Evolutionary conservation across 305 asterid genomes (phyloP), one percentile per base, ranked within the genome.

Genomic region (Vinca major): DNA sequence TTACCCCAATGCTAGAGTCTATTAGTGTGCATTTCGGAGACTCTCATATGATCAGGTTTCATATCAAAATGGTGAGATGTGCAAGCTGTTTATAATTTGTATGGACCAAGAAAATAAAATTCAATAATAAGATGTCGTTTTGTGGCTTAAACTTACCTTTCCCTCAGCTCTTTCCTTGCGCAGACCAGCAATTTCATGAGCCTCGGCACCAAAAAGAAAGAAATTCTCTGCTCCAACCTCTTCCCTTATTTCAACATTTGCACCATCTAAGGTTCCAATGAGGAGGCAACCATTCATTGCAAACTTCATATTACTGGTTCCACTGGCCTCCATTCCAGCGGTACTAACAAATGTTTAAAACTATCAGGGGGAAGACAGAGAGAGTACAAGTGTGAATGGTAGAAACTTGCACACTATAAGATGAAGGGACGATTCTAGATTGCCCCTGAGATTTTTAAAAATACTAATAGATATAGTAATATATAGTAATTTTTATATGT

Each of bases 301-400:
- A 64, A 86, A 86, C 56, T 85, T 86, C 92, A 86, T 85, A 72
- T 85, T 84, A 87, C 92, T 85, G 67, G 92, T 86, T 62, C 92
- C 92, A 70, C 90, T 84, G 11, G 92, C 92, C 77, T 86, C 92
- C 90, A 84, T 85, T 74, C 92, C 92, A 66, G 92, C 88, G 75
- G 88, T 86, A 33, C 69, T 71, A 65, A 49, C 40, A 54, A 40
- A 48, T 11, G 43, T 39, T 6, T 8, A 21, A 63, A 63, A 43
- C 4, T 17, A 44, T n/a, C 17, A 13, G 47, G 48, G 48, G 48
- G 48, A 45, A 12, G 11, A 12, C 33, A 26, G 33, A 26, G 33
- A 26, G 33, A 26, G 33, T 26, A 26, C 33, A 26, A 26, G 33
- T 26, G 33, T 26, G 33, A 26, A 26, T 26, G 1, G 33, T 26